Conservation (phyloP, 768 basidiomycete genomes). For the Neoboletus brunneissimus region DNA sequence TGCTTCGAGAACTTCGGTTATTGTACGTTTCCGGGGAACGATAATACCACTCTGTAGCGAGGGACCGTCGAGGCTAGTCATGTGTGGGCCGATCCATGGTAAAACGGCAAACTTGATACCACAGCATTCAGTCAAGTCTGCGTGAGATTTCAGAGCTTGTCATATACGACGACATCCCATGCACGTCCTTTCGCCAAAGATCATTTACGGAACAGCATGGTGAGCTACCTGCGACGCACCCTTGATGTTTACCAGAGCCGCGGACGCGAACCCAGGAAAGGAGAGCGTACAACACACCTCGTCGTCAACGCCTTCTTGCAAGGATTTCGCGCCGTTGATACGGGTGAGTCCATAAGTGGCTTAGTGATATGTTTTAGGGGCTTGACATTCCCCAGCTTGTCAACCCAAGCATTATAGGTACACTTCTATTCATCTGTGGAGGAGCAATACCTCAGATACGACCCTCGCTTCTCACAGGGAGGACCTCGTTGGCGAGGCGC, state of each 20-base stretch:
- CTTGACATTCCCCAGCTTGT: slow-evolving; percentile 42
- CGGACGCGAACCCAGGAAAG: slow-evolving; percentile 55
- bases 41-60: neutral
- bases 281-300: slow-evolving; percentile 61
- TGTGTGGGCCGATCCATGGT: neutral
- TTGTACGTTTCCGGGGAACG: neutral
- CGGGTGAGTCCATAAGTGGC: slow-evolving; percentile 47
- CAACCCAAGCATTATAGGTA: slow-evolving; percentile 75
- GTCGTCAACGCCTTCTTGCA: slow-evolving; percentile 70
- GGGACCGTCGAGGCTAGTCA: neutral
- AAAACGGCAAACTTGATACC: neutral
- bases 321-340: slow-evolving; percentile 82
- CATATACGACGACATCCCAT: slow-evolving; percentile 15
- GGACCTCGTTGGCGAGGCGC: slow-evolving; percentile 75
- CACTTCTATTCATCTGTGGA: neutral
- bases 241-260: neutral
- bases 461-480: slow-evolving; percentile 45
- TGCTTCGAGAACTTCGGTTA: neutral
- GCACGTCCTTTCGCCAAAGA: slow-evolving; percentile 38
- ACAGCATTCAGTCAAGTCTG: neutral
- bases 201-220: slow-evolving; percentile 67
- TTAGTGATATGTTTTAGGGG: slow-evolving; percentile 10
- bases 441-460: neutral
- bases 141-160: slow-evolving; percentile 17
- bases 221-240: slow-evolving; percentile 23